Evolutionary conservation across 257 asterid species (phyloP).

Genomic region (Phtheirospermum japonicum): DNA sequence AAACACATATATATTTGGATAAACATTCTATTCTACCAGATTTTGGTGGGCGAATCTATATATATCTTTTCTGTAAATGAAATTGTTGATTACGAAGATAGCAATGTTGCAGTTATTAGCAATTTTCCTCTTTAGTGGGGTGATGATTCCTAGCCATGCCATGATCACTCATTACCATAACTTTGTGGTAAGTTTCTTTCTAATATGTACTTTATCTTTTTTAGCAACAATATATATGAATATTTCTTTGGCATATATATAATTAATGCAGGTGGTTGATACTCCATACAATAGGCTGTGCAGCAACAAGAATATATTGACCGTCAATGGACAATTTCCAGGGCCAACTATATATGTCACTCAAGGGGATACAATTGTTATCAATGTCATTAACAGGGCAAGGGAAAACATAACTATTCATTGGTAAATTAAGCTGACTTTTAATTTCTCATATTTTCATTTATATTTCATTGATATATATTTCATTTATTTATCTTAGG

Average conservation of each 20-base stretch:
- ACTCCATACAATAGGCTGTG: slow-evolving; percentile 39
- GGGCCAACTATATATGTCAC: slow-evolving; percentile 45
- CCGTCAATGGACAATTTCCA: slow-evolving; percentile 53
- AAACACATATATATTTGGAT: background rate
- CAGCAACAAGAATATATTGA: slow-evolving; percentile 45
- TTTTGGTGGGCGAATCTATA: background rate
- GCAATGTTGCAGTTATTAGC: slow-evolving; percentile 22
- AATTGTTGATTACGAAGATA: background rate
- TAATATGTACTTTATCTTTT: background rate
- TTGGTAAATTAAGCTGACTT: slow-evolving; percentile 31
- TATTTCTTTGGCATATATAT: too few relatives aligned
- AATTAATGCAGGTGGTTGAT: slow-evolving; percentile 35
- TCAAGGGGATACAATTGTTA: slow-evolving; percentile 37
- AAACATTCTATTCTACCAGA: too few relatives aligned
- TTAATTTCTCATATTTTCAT: background rate
- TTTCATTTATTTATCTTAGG: too few relatives aligned
- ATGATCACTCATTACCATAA: slow-evolving; percentile 22
- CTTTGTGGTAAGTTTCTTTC: slow-evolving; percentile 26
- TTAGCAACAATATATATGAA: too few relatives aligned
- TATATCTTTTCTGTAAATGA: slow-evolving; percentile 2
- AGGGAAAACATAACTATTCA: slow-evolving; percentile 44
- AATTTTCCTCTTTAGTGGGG: slow-evolving; percentile 24
- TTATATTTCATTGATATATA: too few relatives aligned
- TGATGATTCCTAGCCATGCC: slow-evolving; percentile 29
- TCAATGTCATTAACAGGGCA: slow-evolving; percentile 39